Evolutionary conservation across 805 yeast species (phyloP), one percentile per base, ranked within the genome.

Genomic region (Ogataea zsoltii): DNA sequence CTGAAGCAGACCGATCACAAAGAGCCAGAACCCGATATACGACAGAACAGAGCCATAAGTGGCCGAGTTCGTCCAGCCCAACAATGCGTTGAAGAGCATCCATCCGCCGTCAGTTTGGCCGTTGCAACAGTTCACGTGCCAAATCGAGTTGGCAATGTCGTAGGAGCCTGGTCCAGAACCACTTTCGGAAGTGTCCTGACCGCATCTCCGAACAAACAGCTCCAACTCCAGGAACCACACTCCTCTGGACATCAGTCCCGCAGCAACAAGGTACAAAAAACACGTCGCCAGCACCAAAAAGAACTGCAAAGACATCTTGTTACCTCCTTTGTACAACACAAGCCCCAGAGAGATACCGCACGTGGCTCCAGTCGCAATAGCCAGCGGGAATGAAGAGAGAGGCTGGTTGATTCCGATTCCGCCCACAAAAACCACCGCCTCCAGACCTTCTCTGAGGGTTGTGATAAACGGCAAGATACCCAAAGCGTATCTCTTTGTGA

Each of bases 121-220:
- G 63, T 89, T 89, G 68, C 97, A 90, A 65, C 96, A 89, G 66
- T 90, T 88, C 19, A 90, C 96, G 63, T 90, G 97, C 97, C 97
- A 90, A 2, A 90, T 82, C 6, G 94, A 82, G 38, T 74, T 77
- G 16, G 77, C 54, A 17, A 90, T 83, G 58, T 90, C 96, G 60
- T 90, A 90, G 0, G 95, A 85, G 0, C 97, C 97, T 0, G 96
- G 96, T 0, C 97, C 97, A 32, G 85, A 83, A 2, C 97, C 97
- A 1, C 83, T 79, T 66, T 90, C 97, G 33, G 88, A 77, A 61
- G 88, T 85, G 57, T 90, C 97, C 58, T 81, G 80, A 1, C 97
- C 97, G 58, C 96, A 90, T 48, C 69, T 67, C 46, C 79, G 76
- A 46, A 89, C 88, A 65, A 83, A 90, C 44, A 69, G 70, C 65